Conservation (phyloP, 371 early-diverging fungal species). For the Saksenaea vasiformis region DNA sequence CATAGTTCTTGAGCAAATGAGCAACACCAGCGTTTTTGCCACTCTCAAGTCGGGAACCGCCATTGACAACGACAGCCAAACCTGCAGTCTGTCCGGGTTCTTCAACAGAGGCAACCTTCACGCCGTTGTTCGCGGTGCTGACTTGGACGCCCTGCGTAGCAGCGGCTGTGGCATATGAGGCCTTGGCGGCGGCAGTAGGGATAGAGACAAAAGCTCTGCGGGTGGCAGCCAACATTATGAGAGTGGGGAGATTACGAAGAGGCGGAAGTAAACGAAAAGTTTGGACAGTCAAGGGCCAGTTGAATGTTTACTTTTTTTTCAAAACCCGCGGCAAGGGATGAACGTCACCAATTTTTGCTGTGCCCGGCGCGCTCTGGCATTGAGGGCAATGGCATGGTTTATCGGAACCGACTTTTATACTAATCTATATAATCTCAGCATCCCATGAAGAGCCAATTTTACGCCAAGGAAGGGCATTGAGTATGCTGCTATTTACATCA, state of each 20-base stretch:
- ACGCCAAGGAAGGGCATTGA: too few species aligned
- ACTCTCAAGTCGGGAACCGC: conserved; percentile 87
- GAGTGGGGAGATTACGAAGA: conserved; percentile 26
- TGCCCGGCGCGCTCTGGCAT: too few species aligned
- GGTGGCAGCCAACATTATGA: conserved; percentile 60
- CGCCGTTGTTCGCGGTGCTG: conserved; percentile 54
- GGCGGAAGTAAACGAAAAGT: neutral
- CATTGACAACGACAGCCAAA: conserved; percentile 86
- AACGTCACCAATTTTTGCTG: neutral
- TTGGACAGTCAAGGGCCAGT: conserved; percentile 4
- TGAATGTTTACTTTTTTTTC: neutral
- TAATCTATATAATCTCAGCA: too few species aligned
- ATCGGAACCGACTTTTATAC: too few species aligned
- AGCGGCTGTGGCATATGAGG: conserved; percentile 60
- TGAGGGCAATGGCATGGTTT: too few species aligned
- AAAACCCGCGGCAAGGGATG: neutral
- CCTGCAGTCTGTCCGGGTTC: conserved; percentile 75
- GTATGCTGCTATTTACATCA: too few species aligned
- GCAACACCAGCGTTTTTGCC: conserved; percentile 76
- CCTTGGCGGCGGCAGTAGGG: conserved; percentile 54
- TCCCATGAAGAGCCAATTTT: too few species aligned
- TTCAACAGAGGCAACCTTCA: conserved; percentile 63
- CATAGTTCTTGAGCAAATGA: conserved; percentile 89
- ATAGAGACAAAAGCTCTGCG: conserved; percentile 65
- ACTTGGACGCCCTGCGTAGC: conserved; percentile 37